A percentile compares a stretch with the other conserved stretches of the same genome.
Conservation (phyloP, 176 grass and related monocot species). For the Areca catechu region DNA sequence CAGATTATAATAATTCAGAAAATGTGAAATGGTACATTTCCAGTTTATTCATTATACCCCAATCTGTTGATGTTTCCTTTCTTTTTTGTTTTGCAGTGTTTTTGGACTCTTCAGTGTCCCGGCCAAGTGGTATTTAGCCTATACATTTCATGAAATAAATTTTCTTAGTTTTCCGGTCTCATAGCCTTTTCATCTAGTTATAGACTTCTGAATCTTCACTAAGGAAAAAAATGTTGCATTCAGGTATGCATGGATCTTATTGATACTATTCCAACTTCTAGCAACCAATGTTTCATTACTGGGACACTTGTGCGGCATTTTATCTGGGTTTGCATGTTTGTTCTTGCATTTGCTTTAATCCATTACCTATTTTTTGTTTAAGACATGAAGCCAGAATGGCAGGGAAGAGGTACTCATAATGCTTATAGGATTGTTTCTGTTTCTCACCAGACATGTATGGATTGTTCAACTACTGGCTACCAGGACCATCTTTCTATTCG, state of each 20-base stretch:
- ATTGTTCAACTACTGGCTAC: constrained; percentile 77
- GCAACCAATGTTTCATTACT: constrained; percentile 86
- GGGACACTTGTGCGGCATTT: constrained; percentile 89
- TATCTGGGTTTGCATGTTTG: constrained; percentile 98
- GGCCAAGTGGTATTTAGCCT: constrained; percentile 64
- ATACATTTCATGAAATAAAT: constrained; percentile 1
- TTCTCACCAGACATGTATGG: constrained; percentile 62
- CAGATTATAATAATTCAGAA: too few relatives aligned
- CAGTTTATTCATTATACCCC: too few relatives aligned
- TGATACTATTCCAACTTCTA: constrained; percentile 85
- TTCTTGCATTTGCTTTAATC: constrained; percentile 31
- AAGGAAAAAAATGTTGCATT: constrained; percentile 2
- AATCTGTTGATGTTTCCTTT: constrained; percentile 7
- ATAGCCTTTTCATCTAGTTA: too few relatives aligned
- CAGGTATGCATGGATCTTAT: constrained; percentile 95
- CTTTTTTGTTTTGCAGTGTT: constrained; percentile 46
- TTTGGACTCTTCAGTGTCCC: constrained; percentile 98
- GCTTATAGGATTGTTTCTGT: constrained; percentile 9
- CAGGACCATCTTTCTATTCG: constrained; percentile 78
- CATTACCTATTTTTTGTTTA: background rate
- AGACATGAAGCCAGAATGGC: too few relatives aligned
- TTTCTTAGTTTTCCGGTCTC: constrained; percentile 1
- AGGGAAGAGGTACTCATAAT: too few relatives aligned
- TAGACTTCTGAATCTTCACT: too few relatives aligned
- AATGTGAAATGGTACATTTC: too few relatives aligned